These are phyloP conservation scores for Sphaerobolus stellatus DNA, from an alignment of 1,284 basidiomycete species.

Conservation along the genomic window DNA sequence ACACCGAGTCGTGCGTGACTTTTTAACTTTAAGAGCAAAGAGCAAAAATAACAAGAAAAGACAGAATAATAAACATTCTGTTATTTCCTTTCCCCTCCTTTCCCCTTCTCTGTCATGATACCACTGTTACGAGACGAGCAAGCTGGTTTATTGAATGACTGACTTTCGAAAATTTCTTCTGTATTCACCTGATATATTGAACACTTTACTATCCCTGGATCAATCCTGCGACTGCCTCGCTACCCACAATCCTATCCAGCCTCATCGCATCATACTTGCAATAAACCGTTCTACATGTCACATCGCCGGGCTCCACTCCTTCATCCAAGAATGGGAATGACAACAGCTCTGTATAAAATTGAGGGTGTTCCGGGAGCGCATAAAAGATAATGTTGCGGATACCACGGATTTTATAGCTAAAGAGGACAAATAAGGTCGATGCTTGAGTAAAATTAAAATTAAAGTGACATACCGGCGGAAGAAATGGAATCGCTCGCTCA, in stretches of 20 bases:
- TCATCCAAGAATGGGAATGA: conserved; percentile 85
- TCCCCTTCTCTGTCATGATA: too few relatives aligned
- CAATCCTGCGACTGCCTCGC: too few relatives aligned
- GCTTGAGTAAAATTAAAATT: background rate
- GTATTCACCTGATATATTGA: too few relatives aligned
- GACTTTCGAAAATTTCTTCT: too few relatives aligned
- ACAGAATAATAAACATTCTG: too few relatives aligned
- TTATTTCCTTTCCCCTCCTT: too few relatives aligned
- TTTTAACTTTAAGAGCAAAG: too few relatives aligned
- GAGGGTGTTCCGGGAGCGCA: conserved; percentile 83
- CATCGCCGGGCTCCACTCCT: conserved; percentile 74
- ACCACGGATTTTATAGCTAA: conserved; percentile 86
- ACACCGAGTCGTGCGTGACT: too few relatives aligned
- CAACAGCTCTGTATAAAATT: conserved; percentile 89
- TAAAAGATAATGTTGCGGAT: conserved; percentile 94
- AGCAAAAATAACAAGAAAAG: too few relatives aligned
- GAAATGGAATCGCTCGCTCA: conserved; percentile 98
- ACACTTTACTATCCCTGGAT: too few relatives aligned
- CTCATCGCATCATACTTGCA: conserved; percentile 87
- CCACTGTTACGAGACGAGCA: too few relatives aligned
- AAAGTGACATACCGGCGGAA: conserved; percentile 70
- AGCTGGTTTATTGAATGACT: too few relatives aligned
- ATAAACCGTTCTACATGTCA: conserved; percentile 77
- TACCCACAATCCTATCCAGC: conserved; percentile 76
- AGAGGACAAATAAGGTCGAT: background rate